Base-by-base conservation (phyloP, 768 basidiomycete species). In the Lentinula lateritia region DNA sequence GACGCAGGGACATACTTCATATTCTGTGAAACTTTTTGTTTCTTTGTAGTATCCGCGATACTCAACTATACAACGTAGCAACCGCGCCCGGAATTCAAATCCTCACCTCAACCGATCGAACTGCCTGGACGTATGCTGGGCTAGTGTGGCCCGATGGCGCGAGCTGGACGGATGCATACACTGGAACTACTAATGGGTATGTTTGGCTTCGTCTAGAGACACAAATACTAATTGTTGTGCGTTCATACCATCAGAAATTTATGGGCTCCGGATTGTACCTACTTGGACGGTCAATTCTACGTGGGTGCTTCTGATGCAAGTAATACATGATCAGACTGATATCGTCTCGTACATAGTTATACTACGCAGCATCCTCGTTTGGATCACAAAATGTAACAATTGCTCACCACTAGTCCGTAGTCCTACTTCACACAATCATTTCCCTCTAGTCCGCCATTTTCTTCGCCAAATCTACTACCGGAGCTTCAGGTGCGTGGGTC, bases 351-450 rank as follows among this genome's bases (percentile, higher is more conserved):
- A 7, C 28, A 28, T 41, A 83, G 83, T 70, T 83, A 5, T 84
- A 82, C 69, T 84, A 83, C 64, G 70, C 82, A 1, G 83, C 83
- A 0, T 83, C 83, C 0, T 78, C 75, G 55, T 83, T 83, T 66
- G 83, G 83, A n/a, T 81, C 80, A 0, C 78, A 81, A 65, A 80
- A 80, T 9, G 78, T 78, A n/a, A n/a, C 6, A 35, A 52, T 48
- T 50, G 42, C 20, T 32, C 42, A 53, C 10, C 20, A 34, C 45
- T 16, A 6, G 5, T 28, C 28, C 16, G 54, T 61, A 41, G 20
- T 12, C 9, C n/a, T 52, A n/a, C 38, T 41, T 39, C 0, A 23
- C 6, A 28, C 35, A 28, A 6, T n/a, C 35, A 3, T 28, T 3
- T 32, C 18, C 23, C 18, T 13, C 18, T 58, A 83, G 76, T 80